A percentile compares a stretch with the other conserved stretches of the same genome.
These are phyloP conservation scores for Aspergillus caelatus DNA, from an alignment of 2,329 filamentous ascomycete genomes.

Conservation along the genomic window DNA sequence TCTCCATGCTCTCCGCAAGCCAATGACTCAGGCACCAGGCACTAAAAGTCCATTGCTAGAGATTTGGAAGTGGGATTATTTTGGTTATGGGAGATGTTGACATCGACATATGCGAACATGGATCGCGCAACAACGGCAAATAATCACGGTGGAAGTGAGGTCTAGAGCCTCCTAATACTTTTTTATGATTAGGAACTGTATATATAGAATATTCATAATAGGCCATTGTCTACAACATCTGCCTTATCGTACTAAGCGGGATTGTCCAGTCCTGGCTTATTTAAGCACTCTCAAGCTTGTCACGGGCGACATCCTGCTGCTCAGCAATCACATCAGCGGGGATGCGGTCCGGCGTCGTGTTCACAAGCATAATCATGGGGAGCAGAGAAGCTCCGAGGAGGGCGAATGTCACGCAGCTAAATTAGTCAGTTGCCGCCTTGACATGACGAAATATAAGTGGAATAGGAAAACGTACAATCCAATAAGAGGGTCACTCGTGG, in stretches of 20 bases:
- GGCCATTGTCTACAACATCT: background rate
- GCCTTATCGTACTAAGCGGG: background rate
- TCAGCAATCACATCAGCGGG: slow-evolving; percentile 45
- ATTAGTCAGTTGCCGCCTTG: background rate
- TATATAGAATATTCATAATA: too few species aligned
- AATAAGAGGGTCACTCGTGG: slow-evolving; percentile 38
- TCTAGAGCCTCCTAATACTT: too few species aligned
- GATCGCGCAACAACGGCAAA: too few species aligned
- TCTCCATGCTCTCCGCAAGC: too few species aligned
- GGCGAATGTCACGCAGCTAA: slow-evolving; percentile 43
- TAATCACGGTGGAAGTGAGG: too few species aligned
- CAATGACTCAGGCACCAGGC: too few species aligned
- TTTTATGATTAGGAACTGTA: too few species aligned
- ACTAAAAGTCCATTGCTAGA: too few species aligned
- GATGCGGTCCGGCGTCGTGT: slow-evolving; percentile 44
- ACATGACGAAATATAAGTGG: background rate
- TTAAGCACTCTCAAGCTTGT: background rate
- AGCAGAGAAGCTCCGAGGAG: slow-evolving; percentile 39
- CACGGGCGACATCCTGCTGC: slow-evolving; percentile 25
- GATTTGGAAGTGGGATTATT: too few species aligned
- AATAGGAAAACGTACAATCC: slow-evolving; percentile 40
- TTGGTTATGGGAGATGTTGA: too few species aligned
- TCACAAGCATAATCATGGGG: slow-evolving; percentile 45
- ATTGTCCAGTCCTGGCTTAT: background rate
- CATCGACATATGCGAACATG: too few species aligned